Percentiles rank a stretch among this genome's conserved stretches.
phyloP scores from a whole-genome alignment of 805 yeast genomes.

The Saccharomycopsis amapae region DNA sequence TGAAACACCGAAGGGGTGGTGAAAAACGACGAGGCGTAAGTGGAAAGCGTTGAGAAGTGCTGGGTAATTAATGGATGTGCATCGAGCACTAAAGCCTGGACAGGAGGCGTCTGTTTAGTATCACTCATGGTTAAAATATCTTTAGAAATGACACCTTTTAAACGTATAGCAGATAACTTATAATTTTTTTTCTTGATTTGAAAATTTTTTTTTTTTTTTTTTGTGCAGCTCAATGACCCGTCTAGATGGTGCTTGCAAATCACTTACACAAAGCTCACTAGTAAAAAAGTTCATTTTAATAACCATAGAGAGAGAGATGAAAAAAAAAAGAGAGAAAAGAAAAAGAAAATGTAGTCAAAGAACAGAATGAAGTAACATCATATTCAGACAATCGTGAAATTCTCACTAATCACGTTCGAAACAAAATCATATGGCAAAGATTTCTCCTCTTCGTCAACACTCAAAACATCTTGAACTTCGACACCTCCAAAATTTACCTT shows the following conservation, averaged over 20 bases:
- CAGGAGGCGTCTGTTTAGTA: constrained; percentile 21
- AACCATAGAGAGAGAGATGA: not conserved
- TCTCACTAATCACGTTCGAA: constrained; percentile 50
- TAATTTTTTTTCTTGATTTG: not conserved
- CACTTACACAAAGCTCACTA: too few relatives aligned
- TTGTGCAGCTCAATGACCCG: not conserved
- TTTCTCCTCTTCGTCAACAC: constrained; percentile 37
- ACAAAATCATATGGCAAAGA: constrained; percentile 66
- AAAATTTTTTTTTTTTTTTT: not conserved
- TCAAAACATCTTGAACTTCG: constrained; percentile 51
- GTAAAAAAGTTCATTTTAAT: not conserved
- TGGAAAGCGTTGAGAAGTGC: constrained; percentile 63
- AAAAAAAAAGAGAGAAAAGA: not conserved
- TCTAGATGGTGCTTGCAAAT: not conserved
- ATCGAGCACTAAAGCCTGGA: constrained; percentile 69
- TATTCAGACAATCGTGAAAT: constrained; percentile 44
- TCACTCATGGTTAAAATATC: not conserved
- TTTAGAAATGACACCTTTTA: too few relatives aligned
- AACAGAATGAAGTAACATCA: not conserved
- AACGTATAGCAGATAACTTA: not conserved
- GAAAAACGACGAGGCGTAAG: constrained; percentile 61
- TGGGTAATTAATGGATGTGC: constrained; percentile 94
- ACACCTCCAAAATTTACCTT: constrained; percentile 58
- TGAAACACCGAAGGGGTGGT: constrained; percentile 89
- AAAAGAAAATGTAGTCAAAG: not conserved